These are phyloP conservation scores for Beauveria sp. DNA, from an alignment of 2,329 filamentous ascomycete genomes.

Conservation along the genomic window DNA sequence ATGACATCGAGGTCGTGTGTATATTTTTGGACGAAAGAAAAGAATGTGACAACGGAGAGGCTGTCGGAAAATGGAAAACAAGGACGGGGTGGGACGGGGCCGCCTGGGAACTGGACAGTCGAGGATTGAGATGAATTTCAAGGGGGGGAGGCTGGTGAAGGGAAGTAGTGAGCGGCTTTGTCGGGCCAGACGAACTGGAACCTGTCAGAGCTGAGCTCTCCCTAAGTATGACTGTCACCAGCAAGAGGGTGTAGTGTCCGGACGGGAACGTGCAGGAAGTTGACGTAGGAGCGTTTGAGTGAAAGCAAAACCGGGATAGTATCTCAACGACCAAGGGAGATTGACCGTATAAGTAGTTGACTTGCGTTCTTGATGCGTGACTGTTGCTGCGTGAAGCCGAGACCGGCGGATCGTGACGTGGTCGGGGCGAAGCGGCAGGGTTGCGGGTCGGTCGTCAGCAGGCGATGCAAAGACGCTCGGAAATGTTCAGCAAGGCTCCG, in stretches of 20 bases:
- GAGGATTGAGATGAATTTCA: background rate
- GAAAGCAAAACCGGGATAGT: background rate
- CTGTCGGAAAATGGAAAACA: slow-evolving; percentile 13
- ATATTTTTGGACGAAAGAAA: slow-evolving; percentile 14
- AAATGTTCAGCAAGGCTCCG: background rate
- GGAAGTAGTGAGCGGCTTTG: slow-evolving; percentile 9
- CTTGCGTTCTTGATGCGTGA: background rate
- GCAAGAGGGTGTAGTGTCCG: background rate
- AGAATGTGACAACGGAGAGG: slow-evolving; percentile 19
- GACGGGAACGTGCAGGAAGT: background rate
- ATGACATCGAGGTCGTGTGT: slow-evolving; percentile 30
- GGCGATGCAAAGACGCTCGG: background rate
- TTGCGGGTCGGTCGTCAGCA: slow-evolving; percentile 3
- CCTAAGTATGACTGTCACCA: slow-evolving; percentile 5
- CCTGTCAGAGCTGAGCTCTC: slow-evolving; percentile 13
- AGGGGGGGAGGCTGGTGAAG: background rate
- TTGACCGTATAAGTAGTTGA: background rate
- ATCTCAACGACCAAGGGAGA: background rate
- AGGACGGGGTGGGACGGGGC: slow-evolving; percentile 22
- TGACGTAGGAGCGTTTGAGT: background rate
- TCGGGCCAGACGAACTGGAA: slow-evolving; percentile 12
- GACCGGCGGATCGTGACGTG: slow-evolving; percentile 10
- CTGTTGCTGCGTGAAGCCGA: slow-evolving; percentile 8
- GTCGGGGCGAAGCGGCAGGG: background rate
- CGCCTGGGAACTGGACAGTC: slow-evolving; percentile 17